Percentiles rank a stretch among this genome's conserved stretches.
Evolutionary conservation across 2,329 filamentous ascomycete genomes (phyloP).

Genomic region (Fusarium oxysporum): DNA sequence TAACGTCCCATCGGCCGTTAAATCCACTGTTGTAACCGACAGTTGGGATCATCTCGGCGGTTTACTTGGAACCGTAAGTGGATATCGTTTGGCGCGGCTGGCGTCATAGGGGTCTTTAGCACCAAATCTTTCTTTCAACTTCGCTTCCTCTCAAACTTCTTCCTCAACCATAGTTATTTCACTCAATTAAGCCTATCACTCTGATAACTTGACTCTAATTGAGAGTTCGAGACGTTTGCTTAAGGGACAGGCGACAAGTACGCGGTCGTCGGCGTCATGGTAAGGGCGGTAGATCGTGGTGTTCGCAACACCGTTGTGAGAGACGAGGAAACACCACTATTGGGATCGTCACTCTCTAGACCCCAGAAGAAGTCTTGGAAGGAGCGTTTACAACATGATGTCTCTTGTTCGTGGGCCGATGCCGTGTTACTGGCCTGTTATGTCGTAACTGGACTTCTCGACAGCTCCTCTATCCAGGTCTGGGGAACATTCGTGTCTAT

Average conservation of each 20-base stretch:
- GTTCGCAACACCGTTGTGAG: neutral
- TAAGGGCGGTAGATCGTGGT: neutral
- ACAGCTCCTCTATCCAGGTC: constrained; percentile 79
- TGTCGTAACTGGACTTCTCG: constrained; percentile 79
- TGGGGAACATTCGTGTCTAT: constrained; percentile 87
- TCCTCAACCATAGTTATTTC: neutral
- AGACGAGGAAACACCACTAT: constrained; percentile 39
- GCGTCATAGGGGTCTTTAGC: constrained; percentile 31
- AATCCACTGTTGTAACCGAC: neutral
- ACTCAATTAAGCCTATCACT: too few relatives aligned
- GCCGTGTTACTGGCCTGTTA: constrained; percentile 78
- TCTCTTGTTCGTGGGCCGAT: constrained; percentile 70
- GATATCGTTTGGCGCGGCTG: constrained; percentile 28
- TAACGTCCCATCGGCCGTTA: neutral
- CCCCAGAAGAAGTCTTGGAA: constrained; percentile 4
- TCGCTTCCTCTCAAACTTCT: neutral
- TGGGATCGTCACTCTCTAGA: constrained; percentile 1
- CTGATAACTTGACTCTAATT: too few relatives aligned
- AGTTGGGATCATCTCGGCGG: constrained; percentile 13
- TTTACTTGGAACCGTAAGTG: constrained; percentile 22
- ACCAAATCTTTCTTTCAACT: constrained; percentile 31
- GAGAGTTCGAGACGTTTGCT: neutral
- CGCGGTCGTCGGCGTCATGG: constrained; percentile 1
- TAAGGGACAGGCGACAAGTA: too few relatives aligned
- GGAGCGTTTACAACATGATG: constrained; percentile 19